phyloP scores from a whole-genome alignment of 306 rosid species.

The Corylus heterophylla region DNA sequence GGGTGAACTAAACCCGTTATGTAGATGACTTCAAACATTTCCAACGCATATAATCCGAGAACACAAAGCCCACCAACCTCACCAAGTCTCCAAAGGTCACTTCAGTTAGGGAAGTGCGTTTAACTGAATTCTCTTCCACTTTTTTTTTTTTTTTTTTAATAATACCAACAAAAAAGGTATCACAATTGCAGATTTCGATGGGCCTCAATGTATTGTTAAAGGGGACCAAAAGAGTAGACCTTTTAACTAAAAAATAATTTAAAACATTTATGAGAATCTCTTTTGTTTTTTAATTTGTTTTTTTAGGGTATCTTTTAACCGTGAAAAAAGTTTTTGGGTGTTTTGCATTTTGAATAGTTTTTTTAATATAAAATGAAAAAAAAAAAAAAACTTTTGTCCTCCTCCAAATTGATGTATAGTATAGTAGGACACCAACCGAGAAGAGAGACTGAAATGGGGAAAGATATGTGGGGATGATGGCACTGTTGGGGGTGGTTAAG shows the following conservation, averaged over 20 bases:
- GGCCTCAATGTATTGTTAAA: conserved; percentile 19
- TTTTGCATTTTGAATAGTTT: too few species aligned
- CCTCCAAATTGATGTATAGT: conserved; percentile 24
- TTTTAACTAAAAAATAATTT: not conserved
- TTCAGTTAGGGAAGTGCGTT: conserved; percentile 60
- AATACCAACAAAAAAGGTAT: not conserved
- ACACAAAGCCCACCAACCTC: conserved; percentile 54
- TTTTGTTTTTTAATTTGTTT: too few species aligned
- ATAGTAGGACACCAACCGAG: conserved; percentile 55
- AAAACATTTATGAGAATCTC: too few species aligned
- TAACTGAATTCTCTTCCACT: conserved; percentile 43
- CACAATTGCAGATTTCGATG: conserved; percentile 6
- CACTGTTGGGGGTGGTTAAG: conserved; percentile 45
- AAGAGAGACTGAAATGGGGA: not conserved
- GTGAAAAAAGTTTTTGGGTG: too few species aligned
- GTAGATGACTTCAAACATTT: too few species aligned
- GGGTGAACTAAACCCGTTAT: conserved; percentile 82
- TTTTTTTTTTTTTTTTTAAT: too few species aligned
- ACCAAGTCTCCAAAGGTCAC: conserved; percentile 58
- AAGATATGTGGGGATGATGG: conserved; percentile 27
- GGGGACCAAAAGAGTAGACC: conserved; percentile 2
- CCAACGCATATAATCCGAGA: conserved; percentile 1
- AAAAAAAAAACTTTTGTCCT: conserved; percentile 30
- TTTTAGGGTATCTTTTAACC: too few species aligned
- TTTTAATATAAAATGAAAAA: too few species aligned